phyloP scores from a whole-genome alignment of 2,329 filamentous ascomycete genomes.

The Colletotrichum sp. region DNA sequence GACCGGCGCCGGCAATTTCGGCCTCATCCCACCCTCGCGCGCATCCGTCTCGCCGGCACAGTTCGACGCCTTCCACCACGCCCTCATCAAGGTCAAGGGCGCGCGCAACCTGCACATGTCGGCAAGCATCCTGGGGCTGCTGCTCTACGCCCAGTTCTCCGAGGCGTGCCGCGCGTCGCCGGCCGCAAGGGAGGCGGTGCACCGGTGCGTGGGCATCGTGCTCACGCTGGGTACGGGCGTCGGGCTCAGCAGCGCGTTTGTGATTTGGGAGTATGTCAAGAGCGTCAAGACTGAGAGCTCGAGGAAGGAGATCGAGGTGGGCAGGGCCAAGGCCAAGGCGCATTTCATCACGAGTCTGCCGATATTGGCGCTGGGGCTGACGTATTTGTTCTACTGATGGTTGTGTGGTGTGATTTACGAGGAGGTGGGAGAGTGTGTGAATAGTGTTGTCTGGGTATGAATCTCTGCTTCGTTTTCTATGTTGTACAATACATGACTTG shows the following conservation, averaged over 20 bases:
- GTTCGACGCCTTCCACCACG: slow-evolving; percentile 16
- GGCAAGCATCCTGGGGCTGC: background rate
- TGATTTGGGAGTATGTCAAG: background rate
- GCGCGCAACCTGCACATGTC: slow-evolving; percentile 18
- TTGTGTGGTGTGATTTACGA: background rate
- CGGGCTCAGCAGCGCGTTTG: slow-evolving; percentile 5
- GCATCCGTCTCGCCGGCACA: background rate
- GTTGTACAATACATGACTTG: background rate
- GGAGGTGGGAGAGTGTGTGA: background rate
- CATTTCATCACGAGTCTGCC: slow-evolving; percentile 6
- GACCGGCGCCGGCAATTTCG: slow-evolving; percentile 8
- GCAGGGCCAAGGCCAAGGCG: background rate
- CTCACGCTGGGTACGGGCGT: slow-evolving; percentile 2
- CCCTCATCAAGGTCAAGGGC: slow-evolving; percentile 16
- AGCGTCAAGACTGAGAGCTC: background rate
- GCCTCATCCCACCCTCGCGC: background rate
- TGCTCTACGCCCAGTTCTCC: slow-evolving; percentile 8
- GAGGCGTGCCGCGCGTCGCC: slow-evolving; percentile 7
- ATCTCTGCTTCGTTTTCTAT: background rate
- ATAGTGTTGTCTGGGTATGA: background rate
- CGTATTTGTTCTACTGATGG: background rate
- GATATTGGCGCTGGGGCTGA: slow-evolving; percentile 1
- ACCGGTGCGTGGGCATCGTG: slow-evolving; percentile 8
- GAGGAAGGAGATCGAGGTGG: background rate
- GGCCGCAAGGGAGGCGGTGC: background rate